A percentile compares a stretch with the other conserved stretches of the same genome.
phyloP scores from a whole-genome alignment of 1,139 yeast genomes.

The Blastobotrys illinoisensis region DNA sequence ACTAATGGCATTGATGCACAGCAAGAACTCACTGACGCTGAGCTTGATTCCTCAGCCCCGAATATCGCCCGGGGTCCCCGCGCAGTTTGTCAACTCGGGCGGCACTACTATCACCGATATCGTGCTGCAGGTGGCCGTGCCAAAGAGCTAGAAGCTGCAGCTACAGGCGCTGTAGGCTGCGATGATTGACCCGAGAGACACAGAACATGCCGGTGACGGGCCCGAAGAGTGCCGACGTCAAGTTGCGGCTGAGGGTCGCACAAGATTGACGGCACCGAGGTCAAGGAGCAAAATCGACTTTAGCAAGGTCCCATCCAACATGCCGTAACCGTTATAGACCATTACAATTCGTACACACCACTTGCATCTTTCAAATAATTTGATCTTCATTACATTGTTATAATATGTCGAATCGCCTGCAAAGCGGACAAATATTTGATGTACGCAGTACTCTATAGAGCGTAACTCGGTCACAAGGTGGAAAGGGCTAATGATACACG shows the following conservation, averaged over 20 bases:
- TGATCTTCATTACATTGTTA: no score
- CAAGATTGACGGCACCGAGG: constrained; percentile 37
- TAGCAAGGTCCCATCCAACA: constrained; percentile 32
- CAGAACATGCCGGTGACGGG: constrained; percentile 72
- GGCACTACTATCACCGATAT: constrained; percentile 26
- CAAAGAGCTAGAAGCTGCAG: constrained; percentile 80
- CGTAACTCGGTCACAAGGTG: no score
- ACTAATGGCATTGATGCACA: constrained; percentile 25
- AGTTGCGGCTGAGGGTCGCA: constrained; percentile 72
- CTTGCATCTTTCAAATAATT: no score
- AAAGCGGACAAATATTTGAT: no score
- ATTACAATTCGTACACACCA: no score
- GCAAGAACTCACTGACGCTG: constrained; percentile 25
- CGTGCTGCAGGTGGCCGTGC: constrained; percentile 75
- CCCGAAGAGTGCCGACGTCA: constrained; percentile 59
- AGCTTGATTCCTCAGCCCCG: constrained; percentile 26
- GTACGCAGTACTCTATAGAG: no score
- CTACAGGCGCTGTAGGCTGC: constrained; percentile 62
- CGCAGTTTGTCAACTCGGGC: constrained; percentile 29
- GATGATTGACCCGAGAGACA: constrained; percentile 39
- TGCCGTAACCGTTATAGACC: constrained; percentile 23
- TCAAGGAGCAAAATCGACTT: constrained; percentile 74
- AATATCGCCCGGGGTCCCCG: constrained; percentile 25
- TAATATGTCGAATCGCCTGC: no score
- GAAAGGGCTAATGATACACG: no score